A percentile compares a stretch with the other conserved stretches of the same genome.
These are phyloP conservation scores for Lignosus rhinocerotis DNA, from an alignment of 1,284 basidiomycete genomes.

Conservation along the genomic window DNA sequence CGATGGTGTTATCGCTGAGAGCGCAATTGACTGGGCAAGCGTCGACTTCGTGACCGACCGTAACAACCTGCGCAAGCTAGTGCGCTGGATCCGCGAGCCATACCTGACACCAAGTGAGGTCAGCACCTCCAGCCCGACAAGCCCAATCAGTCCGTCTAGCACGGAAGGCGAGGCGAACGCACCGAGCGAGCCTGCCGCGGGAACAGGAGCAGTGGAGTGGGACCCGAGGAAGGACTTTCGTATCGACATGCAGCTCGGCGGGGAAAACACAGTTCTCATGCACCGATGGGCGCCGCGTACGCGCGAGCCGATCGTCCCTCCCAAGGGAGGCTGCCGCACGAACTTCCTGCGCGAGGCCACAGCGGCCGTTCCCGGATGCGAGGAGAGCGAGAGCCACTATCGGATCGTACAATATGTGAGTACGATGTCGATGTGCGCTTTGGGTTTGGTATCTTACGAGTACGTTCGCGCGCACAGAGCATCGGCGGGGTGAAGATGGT, in stretches of 20 bases:
- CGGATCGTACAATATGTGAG: constrained; percentile 19
- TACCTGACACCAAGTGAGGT: not conserved
- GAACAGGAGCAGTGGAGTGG: not conserved
- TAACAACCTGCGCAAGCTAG: constrained; percentile 58
- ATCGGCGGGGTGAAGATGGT: constrained; percentile 34
- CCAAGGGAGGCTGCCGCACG: constrained; percentile 14
- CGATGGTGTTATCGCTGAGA: constrained; percentile 21
- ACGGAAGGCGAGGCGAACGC: not conserved
- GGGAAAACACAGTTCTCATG: constrained; percentile 51
- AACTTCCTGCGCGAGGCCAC: constrained; percentile 6
- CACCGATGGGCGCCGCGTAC: constrained; percentile 35
- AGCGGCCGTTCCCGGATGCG: constrained; percentile 1
- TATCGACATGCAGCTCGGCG: constrained; percentile 57
- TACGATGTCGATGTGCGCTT: not conserved
- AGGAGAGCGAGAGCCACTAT: constrained; percentile 7
- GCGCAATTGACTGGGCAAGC: constrained; percentile 43
- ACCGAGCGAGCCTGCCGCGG: not conserved
- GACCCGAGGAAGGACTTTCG: constrained; percentile 45
- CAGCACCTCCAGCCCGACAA: not conserved
- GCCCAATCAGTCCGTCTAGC: not conserved
- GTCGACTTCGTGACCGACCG: constrained; percentile 61
- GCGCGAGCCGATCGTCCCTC: constrained; percentile 9
- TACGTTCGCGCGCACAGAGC: constrained; percentile 14
- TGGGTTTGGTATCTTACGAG: not conserved
- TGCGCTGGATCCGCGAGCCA: constrained; percentile 46